phyloP scores from a whole-genome alignment of 2,329 filamentous ascomycete genomes.

The Bimuria novae-zelandiae region DNA sequence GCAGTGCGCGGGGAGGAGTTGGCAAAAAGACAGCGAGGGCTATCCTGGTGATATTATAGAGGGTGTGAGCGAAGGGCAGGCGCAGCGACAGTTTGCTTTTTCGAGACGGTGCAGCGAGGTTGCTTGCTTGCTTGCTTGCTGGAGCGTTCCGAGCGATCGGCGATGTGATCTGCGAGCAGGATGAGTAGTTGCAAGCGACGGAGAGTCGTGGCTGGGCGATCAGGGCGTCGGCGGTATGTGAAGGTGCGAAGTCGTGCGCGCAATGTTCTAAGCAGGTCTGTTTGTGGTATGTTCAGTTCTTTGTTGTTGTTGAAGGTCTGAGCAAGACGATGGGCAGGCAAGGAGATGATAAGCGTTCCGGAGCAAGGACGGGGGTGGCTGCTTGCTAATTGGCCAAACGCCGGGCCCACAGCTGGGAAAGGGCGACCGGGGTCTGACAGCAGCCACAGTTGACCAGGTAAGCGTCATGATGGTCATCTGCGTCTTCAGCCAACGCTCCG shows the following conservation, averaged over 20 bases:
- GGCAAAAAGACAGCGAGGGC: constrained; percentile 24
- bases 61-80: constrained; percentile 20
- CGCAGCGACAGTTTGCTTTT: constrained; percentile 24
- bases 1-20: constrained; percentile 14
- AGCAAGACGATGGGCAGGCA: constrained; percentile 4
- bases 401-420: not conserved
- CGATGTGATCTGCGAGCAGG: constrained; percentile 39
- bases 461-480: constrained; percentile 8
- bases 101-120: constrained; percentile 38
- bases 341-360: constrained; percentile 14
- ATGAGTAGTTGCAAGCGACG: constrained; percentile 21
- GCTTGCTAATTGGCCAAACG: constrained; percentile 1
- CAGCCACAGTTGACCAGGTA: constrained; percentile 4
- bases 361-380: constrained; percentile 1
- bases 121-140: constrained; percentile 31
- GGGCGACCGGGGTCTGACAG: constrained; percentile 1
- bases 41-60: constrained; percentile 23
- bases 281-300: constrained; percentile 2
- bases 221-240: constrained; percentile 1
- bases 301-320: constrained; percentile 12
- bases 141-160: constrained; percentile 37
- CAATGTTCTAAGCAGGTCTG: not conserved
- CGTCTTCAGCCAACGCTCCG: constrained; percentile 1
- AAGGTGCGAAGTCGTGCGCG: not conserved
- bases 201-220: constrained; percentile 11